A percentile compares a stretch with the other conserved stretches of the same genome.
Conservation (phyloP, 2,329 filamentous ascomycete species). For the Dactylellina cionopaga region DNA sequence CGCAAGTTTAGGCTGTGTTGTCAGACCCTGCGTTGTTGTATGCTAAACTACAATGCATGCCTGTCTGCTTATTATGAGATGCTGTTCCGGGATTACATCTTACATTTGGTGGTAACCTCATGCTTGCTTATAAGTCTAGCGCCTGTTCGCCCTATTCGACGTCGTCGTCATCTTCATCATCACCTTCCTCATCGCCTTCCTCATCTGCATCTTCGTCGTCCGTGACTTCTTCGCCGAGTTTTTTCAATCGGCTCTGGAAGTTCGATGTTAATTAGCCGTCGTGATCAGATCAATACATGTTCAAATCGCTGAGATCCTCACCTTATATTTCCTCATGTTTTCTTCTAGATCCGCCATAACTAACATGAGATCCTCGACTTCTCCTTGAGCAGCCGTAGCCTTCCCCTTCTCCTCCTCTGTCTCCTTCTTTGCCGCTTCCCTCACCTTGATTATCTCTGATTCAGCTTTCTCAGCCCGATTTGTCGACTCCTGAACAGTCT, state of each 20-base stretch:
- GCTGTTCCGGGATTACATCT: conserved; percentile 1
- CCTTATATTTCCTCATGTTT: conserved; percentile 79
- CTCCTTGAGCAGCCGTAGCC: conserved; percentile 72
- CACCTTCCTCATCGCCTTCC: conserved; percentile 62
- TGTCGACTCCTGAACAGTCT: conserved; percentile 61
- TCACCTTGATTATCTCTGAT: conserved; percentile 58
- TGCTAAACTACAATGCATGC: too few relatives aligned
- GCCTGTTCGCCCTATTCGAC: too few relatives aligned
- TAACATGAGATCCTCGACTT: conserved; percentile 82
- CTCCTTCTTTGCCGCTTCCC: conserved; percentile 59
- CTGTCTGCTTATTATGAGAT: too few relatives aligned
- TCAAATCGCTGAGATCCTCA: conserved; percentile 60
- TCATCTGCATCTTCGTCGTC: conserved; percentile 77
- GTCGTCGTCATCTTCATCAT: conserved; percentile 10
- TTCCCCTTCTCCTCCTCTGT: conserved; percentile 69
- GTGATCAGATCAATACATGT: not conserved
- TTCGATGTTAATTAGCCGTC: conserved; percentile 41
- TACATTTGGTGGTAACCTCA: conserved; percentile 10
- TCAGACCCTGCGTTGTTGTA: not conserved
- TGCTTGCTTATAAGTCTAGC: too few relatives aligned
- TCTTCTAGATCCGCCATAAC: conserved; percentile 83
- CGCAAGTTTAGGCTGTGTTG: conserved; percentile 4
- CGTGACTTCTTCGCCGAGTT: conserved; percentile 76
- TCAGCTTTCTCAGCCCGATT: conserved; percentile 58
- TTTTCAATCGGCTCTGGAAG: conserved; percentile 69